Base-by-base conservation (phyloP, 495 filamentous ascomycete genomes). In the Echria macrotheca region DNA sequence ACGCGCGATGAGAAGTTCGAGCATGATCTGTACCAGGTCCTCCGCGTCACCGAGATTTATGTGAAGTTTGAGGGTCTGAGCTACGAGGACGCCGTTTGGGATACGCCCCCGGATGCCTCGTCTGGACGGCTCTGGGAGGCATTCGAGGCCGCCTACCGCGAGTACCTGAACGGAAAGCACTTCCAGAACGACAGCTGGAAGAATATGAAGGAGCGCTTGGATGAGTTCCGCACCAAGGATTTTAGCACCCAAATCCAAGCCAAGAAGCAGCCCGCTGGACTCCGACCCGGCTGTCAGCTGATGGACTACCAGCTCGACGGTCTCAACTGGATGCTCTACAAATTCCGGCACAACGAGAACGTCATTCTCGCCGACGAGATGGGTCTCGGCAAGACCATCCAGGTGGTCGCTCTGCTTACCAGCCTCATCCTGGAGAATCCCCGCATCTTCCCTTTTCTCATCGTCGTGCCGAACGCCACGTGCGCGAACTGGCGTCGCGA, bases 301-400 rank as follows among this genome's bases (percentile, higher is more conserved):
- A 97, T 99, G 91, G 72, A 78, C 9, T 99, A 99, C 61, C 94
- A 99, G 60, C 69, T 91, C 32, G 88, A 96, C 15, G 94, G 94
- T 12, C 65, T 97, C 49, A 96, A 97, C 61, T 99, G 93, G 90
- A 78, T 97, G n/a, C 85, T 95, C 49, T 95, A 89, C 63, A 91
- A 88, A 61, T 96, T 88, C 72, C 80, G 86, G 51, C 70, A 79
- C 39, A 73, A 83, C 52, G 77, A 86, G 52, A 97, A 94, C 57
- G 84, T 85, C n/a, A 93, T 99, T 57, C 78, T 99, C 2, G 94
- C 94, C 2, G 94, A 99, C 57, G 94, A 99, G 62, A 99, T 99
- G 94, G 94, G 94, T 4, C 80, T 99, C 8, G 94, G 94, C 21
- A 99, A 99, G 72, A 99, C 94, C 0, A 86, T 99, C 39, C 94